A percentile compares a stretch with the other conserved stretches of the same genome.
Conservation (phyloP, 2,329 filamentous ascomycete species). For the Botrytis galanthina region DNA sequence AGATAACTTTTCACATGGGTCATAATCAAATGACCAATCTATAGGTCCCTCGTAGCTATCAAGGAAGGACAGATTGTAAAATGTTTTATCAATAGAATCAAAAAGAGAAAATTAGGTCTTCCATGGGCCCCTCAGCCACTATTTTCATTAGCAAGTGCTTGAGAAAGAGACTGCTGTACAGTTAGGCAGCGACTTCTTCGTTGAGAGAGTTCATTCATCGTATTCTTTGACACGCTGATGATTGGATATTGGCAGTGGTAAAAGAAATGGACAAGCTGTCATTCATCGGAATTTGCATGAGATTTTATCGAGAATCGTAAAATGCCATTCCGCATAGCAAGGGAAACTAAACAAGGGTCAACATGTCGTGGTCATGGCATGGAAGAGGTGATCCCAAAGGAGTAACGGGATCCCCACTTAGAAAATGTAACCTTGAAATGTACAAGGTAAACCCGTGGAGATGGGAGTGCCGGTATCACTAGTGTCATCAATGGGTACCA, state of each 20-base stretch:
- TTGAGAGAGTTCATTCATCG: not conserved
- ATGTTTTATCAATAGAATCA: not conserved
- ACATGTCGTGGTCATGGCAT: not conserved
- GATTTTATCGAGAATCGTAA: not conserved
- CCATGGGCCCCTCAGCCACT: not conserved
- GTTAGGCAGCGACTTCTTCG: not conserved
- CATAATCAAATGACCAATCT: not conserved
- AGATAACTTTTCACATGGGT: not conserved
- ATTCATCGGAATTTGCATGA: not conserved
- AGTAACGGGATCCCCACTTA: slow-evolving; percentile 9
- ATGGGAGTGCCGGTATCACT: not conserved
- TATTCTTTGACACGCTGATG: not conserved
- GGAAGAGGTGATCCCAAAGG: not conserved
- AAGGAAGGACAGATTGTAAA: not conserved
- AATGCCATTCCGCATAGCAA: not conserved
- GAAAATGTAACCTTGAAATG: not conserved
- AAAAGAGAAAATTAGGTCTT: not conserved
- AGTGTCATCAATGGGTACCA: not conserved
- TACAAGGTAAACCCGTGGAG: not conserved
- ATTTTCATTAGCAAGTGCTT: not conserved
- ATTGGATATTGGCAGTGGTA: not conserved
- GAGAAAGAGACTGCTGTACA: not conserved
- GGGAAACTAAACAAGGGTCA: not conserved
- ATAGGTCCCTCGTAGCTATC: not conserved
- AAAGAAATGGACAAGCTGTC: not conserved